Base-by-base conservation (phyloP, 441 rosid genomes). In the Erysimum pusillum region DNA sequence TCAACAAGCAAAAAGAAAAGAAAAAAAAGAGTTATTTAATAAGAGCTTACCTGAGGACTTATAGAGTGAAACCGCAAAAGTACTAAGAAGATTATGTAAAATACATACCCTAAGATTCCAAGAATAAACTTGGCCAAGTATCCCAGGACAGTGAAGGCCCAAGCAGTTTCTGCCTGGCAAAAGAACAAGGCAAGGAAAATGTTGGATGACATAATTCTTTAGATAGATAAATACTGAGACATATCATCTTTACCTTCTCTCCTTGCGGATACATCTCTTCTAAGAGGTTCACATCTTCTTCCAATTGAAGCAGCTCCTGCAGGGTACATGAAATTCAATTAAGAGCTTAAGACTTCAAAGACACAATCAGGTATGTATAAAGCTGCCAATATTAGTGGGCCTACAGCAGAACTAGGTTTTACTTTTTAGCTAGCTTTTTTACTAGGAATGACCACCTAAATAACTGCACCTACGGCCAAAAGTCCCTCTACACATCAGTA, bases 251-350 rank as follows among this genome's bases (percentile, higher is more conserved):
- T 75, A 96, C 98, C 96, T 89, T 86, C 82, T 96, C 99, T 82
- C 99, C 99, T 85, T 96, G 99, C 65, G 99, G 99, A 68, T 96
- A 96, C 89, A 92, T 77, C 85, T 96, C 99, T 84, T 96, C 98
- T 63, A 96, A 80, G 82, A 96, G 89, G 64, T 92, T 94, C 63
- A 96, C 99, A 75, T 96, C 98, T 85, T 96, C 98, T 76, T 96
- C 99, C 83, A 96, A 76, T 76, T 87, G 98, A 74, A 89, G 91
- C 85, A 96, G 65, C 80, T 96, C 99, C 98, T 96, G 86, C 69
- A 84, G 67, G 65, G 65, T 82, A 73, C 76, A 73, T 7, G 46
- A 67, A 39, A 67, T 49, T 54, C 45, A 67, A 31, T 15, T 15
- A 48, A 39, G 53, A 76, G 39, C 38, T 11, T 31, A 31, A 18